phyloP scores from a whole-genome alignment of 1,139 yeast species.

The Pneumocystis carinii region DNA sequence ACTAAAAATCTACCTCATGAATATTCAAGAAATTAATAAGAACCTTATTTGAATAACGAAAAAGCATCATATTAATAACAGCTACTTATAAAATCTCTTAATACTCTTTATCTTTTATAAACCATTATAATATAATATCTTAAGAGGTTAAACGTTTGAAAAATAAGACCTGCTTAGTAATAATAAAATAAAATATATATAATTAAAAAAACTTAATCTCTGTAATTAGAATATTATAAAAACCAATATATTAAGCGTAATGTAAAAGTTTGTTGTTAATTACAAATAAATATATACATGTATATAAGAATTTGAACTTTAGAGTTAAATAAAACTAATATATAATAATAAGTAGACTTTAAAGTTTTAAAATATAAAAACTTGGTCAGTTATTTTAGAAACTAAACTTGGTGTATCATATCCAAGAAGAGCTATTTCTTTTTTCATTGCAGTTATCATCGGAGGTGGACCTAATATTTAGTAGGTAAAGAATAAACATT shows the following conservation, averaged over 20 bases:
- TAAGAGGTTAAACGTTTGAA: not conserved
- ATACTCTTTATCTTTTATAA: not conserved
- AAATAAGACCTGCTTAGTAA: not conserved
- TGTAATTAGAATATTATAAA: not conserved
- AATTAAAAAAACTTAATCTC: not conserved
- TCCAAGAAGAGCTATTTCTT: slow-evolving; percentile 63
- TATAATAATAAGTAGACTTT: not conserved
- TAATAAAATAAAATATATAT: not conserved
- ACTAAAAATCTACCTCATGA: not conserved
- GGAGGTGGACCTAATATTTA: slow-evolving; percentile 64
- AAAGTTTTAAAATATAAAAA: slow-evolving; percentile 52
- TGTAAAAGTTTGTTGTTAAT: not conserved
- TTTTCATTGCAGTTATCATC: slow-evolving; percentile 66
- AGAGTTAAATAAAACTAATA: not conserved
- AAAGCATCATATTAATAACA: not conserved
- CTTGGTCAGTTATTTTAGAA: slow-evolving; percentile 83
- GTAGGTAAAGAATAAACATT: not conserved
- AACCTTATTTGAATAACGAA: not conserved
- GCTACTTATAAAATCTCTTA: not conserved
- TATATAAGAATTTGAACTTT: not conserved
- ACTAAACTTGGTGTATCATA: slow-evolving; percentile 80
- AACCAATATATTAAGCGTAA: not conserved
- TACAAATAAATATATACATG: not conserved
- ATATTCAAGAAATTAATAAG: not conserved
- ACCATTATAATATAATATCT: not conserved